Conservation (phyloP, 78 protist genomes). For the Bigelowiella natans region DNA sequence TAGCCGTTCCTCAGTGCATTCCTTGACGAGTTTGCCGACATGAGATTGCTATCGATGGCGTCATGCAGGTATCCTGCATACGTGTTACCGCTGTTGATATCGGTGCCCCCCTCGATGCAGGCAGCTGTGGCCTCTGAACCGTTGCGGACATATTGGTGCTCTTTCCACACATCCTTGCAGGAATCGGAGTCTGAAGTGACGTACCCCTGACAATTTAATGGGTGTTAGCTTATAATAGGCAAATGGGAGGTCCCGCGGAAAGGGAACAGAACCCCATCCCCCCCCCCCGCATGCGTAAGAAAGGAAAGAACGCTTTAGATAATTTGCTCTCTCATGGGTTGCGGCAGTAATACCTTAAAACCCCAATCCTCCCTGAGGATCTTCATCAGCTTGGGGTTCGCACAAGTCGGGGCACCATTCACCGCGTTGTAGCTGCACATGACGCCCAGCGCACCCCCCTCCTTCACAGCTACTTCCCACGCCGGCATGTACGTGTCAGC, state of each 20-base stretch:
- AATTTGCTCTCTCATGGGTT: too few species aligned
- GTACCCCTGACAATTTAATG: neutral
- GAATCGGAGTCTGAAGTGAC: neutral
- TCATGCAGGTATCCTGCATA: too few species aligned
- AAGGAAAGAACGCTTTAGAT: too few species aligned
- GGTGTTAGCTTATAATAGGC: too few species aligned
- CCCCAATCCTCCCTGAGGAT: neutral
- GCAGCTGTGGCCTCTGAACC: neutral
- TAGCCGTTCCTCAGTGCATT: too few species aligned
- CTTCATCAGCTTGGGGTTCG: neutral
- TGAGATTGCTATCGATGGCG: too few species aligned
- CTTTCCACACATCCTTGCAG: neutral
- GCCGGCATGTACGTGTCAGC: neutral
- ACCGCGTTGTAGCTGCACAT: too few species aligned
- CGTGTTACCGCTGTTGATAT: neutral
- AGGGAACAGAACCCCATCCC: too few species aligned
- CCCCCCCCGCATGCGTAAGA: too few species aligned
- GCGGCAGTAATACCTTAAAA: neutral
- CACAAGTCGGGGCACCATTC: too few species aligned
- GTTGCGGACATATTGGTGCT: neutral
- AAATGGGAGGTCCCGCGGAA: too few species aligned
- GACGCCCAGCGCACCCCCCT: neutral
- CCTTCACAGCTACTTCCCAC: neutral
- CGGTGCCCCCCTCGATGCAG: neutral
- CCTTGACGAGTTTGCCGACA: too few species aligned